Conservation (phyloP, 2,329 filamentous ascomycete genomes). For the Aurifilum marmelostoma region DNA sequence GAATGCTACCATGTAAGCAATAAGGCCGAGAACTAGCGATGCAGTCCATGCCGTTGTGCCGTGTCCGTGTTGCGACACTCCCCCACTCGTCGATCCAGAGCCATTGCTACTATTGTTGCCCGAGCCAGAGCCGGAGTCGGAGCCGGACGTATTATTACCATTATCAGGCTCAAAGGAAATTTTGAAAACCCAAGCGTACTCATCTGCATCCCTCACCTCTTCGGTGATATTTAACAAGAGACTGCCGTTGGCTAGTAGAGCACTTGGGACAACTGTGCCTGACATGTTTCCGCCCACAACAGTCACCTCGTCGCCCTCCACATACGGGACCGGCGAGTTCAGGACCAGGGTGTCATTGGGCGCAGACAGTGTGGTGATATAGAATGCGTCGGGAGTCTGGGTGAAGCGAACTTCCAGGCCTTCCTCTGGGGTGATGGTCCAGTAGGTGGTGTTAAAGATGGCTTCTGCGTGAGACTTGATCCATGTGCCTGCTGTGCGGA, state of each 20-base stretch:
- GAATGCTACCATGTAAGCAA: neutral
- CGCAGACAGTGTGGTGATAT: conserved; percentile 49
- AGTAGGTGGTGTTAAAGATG: conserved; percentile 61
- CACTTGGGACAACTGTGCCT: conserved; percentile 32
- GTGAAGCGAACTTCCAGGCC: conserved; percentile 54
- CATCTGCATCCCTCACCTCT: conserved; percentile 39
- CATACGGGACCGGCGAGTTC: conserved; percentile 48
- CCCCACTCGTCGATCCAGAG: conserved; percentile 7
- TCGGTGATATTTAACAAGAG: conserved; percentile 40
- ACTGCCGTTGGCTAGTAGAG: conserved; percentile 30
- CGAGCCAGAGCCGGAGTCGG: conserved; percentile 1
- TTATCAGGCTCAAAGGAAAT: conserved; percentile 30
- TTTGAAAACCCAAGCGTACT: conserved; percentile 44
- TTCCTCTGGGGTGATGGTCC: conserved; percentile 50
- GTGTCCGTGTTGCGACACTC: neutral
- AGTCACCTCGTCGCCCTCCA: conserved; percentile 50
- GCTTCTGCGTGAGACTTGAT: conserved; percentile 57
- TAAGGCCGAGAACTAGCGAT: neutral
- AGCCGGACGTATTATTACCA: neutral
- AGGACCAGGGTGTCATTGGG: conserved; percentile 47
- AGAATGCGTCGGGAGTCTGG: conserved; percentile 55
- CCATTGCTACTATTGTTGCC: neutral
- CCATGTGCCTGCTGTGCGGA: conserved; percentile 57
- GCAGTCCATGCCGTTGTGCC: neutral
- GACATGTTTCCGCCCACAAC: conserved; percentile 43